These are phyloP conservation scores for Abortiporus biennis DNA, from an alignment of 1,284 basidiomycete species.

Conservation along the genomic window DNA sequence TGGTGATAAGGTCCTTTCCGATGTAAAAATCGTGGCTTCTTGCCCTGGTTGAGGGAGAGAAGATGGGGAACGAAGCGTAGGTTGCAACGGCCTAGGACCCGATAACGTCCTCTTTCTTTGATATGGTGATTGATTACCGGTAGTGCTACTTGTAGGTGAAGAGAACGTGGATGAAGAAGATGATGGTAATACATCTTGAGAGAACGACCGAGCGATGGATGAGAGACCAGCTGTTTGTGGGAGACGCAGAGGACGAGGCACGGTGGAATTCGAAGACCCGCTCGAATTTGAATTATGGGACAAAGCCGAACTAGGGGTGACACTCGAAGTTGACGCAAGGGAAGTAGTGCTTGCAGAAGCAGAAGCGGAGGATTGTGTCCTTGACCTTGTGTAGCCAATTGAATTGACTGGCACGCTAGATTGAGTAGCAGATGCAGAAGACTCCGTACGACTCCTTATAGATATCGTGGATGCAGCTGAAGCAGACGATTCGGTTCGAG, in stretches of 20 bases:
- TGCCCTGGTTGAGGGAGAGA: not conserved
- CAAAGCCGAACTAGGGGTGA: conserved; percentile 9
- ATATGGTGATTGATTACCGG: not conserved
- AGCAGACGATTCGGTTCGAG: conserved; percentile 3
- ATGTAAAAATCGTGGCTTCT: not conserved
- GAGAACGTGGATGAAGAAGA: not conserved
- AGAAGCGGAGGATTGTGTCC: too few relatives aligned
- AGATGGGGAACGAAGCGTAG: not conserved
- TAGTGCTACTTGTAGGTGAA: not conserved
- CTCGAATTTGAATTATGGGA: conserved; percentile 7
- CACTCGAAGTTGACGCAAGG: conserved; percentile 5
- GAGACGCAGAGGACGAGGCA: conserved; percentile 12
- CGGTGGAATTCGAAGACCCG: conserved; percentile 10
- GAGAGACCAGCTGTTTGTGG: conserved; percentile 7
- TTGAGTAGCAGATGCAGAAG: not conserved
- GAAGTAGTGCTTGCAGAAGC: conserved; percentile 9
- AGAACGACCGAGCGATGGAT: conserved; percentile 6
- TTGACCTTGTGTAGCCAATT: too few relatives aligned
- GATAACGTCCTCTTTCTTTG: conserved; percentile 11
- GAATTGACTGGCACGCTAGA: not conserved
- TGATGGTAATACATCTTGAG: conserved; percentile 7
- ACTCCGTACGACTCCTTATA: not conserved
- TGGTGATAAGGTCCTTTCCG: not conserved
- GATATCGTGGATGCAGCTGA: not conserved
- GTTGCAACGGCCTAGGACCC: conserved; percentile 8